Evolutionary conservation across 179 eudicot species (phyloP).

Genomic region (Heliamphora pulchella): DNA sequence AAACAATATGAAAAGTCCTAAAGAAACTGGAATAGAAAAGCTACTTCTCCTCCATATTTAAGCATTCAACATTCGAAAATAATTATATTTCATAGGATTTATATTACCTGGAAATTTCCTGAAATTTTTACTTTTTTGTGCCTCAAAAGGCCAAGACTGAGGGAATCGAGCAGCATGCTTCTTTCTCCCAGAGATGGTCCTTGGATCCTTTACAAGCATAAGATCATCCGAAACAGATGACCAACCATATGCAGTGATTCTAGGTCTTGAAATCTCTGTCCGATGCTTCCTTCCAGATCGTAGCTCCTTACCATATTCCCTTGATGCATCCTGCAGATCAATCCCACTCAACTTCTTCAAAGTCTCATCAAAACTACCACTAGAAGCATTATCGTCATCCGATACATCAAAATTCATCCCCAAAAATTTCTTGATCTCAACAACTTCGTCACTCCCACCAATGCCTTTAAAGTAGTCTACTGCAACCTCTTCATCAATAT

Average conservation of each 20-base stretch:
- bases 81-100: neutral
- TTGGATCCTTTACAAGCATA: slow-evolving; percentile 77
- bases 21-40: neutral
- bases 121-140: slow-evolving; percentile 42
- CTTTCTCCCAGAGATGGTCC: slow-evolving; percentile 51
- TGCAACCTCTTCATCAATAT: slow-evolving; percentile 83
- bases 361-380: slow-evolving; percentile 39
- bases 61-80: neutral
- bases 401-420: slow-evolving; percentile 33
- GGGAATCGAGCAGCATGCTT: slow-evolving; percentile 58
- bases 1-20: neutral
- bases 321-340: slow-evolving; percentile 79
- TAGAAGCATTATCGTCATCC: slow-evolving; percentile 39
- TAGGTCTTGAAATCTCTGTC: slow-evolving; percentile 20
- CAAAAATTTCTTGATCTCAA: slow-evolving; percentile 55
- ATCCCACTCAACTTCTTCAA: slow-evolving; percentile 63
- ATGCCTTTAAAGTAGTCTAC: slow-evolving; percentile 80
- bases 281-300: slow-evolving; percentile 40
- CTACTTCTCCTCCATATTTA: neutral
- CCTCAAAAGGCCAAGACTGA: slow-evolving; percentile 75
- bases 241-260: slow-evolving; percentile 29
- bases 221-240: slow-evolving; percentile 64
- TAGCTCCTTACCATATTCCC: slow-evolving; percentile 56
- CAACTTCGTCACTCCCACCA: slow-evolving; percentile 50
- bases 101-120: slow-evolving; percentile 61